Evolutionary conservation across 1,139 yeast genomes (phyloP), one percentile per base, ranked within the genome.

Genomic region (Geotrichum bryndzae): DNA sequence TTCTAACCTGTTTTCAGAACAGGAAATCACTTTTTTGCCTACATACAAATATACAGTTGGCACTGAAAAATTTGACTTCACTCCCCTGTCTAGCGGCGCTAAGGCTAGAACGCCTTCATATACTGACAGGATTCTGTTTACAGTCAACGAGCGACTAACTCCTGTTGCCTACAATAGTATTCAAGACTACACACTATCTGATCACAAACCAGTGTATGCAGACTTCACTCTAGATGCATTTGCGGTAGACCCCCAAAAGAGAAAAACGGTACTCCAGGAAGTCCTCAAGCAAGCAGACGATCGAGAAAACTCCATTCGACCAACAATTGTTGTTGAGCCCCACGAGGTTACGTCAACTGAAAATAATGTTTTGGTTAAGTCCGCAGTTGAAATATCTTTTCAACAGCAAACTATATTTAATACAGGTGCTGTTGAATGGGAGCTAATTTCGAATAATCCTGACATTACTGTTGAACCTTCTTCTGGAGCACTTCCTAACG

Each of bases 141-240:
- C 58, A 2, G 11, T 7, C 13, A 46, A 53, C 18, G 22, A 27
- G 23, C 48, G 50, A n/a, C 52, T 58, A 60, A 56, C 46, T 63
- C 54, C 45, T 53, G 13, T 48, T 29, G 68, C 65, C 5, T 71
- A 71, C 61, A 55, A 52, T 3, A 59, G 66, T n/a, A 60, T 63
- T 22, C 58, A 56, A 67, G 70, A 68, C 57, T 82, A 80, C 67
- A 69, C 77, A 1, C 79, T 84, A 35, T 85, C 91, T 0, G 96
- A 89, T 70, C 96, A 89, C 72, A 77, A 87, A 57, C 96, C 96
- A 0, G 94, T 89, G 0, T 76, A 76, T 57, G 80, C 86, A 0
- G 76, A 80, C 13, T 84, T 83, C 67, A 76, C 73, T 13, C 67
- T 86, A 1, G 74, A 78, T 0, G 79, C 82, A 0, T 77, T 79